These are phyloP conservation scores for Sanghuangporus weigelae DNA, from an alignment of 1,284 basidiomycete species.

Conservation along the genomic window DNA sequence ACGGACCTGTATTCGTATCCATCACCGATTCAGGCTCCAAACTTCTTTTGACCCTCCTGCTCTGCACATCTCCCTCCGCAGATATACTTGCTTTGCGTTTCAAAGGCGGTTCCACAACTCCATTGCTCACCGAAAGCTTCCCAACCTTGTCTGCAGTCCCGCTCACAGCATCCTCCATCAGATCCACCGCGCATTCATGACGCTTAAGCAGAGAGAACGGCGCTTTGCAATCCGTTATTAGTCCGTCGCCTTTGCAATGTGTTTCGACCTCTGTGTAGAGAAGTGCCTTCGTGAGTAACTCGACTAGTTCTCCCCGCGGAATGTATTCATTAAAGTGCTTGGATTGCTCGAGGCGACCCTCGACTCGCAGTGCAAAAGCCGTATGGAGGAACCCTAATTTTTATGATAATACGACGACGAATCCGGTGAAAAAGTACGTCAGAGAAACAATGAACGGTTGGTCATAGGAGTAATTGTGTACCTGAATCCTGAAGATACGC, in stretches of 20 bases:
- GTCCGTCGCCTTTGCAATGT: constrained; percentile 60
- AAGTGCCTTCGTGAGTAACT: constrained; percentile 74
- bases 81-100: constrained; percentile 19
- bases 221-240: constrained; percentile 58
- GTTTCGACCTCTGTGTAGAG: constrained; percentile 82
- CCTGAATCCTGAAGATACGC: constrained; percentile 79
- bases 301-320: constrained; percentile 76
- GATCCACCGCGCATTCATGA: constrained; percentile 57
- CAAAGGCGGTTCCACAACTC: constrained; percentile 10
- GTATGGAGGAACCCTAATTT: constrained; percentile 68
- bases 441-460: constrained; percentile 12
- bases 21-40: constrained; percentile 11
- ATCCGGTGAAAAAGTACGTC: not conserved
- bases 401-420: constrained; percentile 6
- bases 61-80: constrained; percentile 14
- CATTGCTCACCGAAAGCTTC: constrained; percentile 7
- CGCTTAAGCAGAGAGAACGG: constrained; percentile 65
- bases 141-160: constrained; percentile 8
- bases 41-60: constrained; percentile 18
- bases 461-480: constrained; percentile 25
- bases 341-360: constrained; percentile 63
- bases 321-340: constrained; percentile 64
- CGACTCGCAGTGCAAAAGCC: constrained; percentile 68
- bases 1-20: constrained; percentile 4
- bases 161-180: constrained; percentile 19